Evolutionary conservation across 1,284 basidiomycete species (phyloP), one percentile per base, ranked within the genome.

Genomic region (Apiotrichum siamense): DNA sequence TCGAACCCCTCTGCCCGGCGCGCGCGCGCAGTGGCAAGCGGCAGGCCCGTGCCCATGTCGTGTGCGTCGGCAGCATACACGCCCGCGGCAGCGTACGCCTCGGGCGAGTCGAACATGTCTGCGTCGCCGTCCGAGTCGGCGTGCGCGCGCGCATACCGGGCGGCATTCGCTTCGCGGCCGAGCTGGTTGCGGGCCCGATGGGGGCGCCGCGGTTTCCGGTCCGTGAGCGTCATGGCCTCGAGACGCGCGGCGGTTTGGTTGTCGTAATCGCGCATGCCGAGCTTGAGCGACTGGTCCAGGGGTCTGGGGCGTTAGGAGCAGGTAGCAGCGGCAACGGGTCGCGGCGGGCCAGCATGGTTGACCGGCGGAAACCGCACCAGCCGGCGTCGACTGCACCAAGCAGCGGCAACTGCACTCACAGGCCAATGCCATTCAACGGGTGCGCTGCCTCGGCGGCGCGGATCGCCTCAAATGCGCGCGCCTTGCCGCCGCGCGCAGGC

Each of bases 211-310:
- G 39, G 11, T 17, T 3, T 17, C 20, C 18, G 27, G 12, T 11
- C 11, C 17, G 17, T 10, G 20, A 43, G 29, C 24, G 9, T 29
- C 15, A 51, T 31, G 31, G 35, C 40, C 3, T 62, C 58, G 15
- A 71, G 48, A 4, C 54, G 43, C 3, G 48, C 39, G 3, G 65
- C 61, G 3, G 68, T 65, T 33, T 58, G 55, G 47, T 66, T 66
- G 46, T 66, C 62, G 41, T 61, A 69, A 27, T 72, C 70, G 44
- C 69, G 57, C 9, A 63, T 52, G 18, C 59, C 61, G 2, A 72
- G 59, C 0, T 58, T 58, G 17, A 67, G 40, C 1, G 63, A 62
- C 26, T 67, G 51, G 21, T 56, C 55, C 31, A 70, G 60, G 2
- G 67, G 67, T 44, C 69, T 72, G 43, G 11, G n/a, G 46, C 47